Evolutionary conservation across 306 rosid species (phyloP), one percentile per base, ranked within the genome.

Genomic region (Abrus pulchellus): DNA sequence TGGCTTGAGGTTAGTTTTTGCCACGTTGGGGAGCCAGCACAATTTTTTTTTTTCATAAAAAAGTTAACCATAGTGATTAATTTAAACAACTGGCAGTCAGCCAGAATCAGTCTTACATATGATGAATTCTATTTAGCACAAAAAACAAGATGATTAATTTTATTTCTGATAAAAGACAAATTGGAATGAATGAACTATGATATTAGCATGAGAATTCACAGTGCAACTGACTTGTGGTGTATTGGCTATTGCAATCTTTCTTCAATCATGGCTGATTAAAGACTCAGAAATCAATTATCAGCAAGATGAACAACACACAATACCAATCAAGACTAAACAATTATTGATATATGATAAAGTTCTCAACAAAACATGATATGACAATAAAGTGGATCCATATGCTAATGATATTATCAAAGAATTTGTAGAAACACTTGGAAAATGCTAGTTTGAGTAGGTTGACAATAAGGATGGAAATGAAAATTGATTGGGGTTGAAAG

Each of bases 211-310:
- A 61, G 63, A 57, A 76, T 75, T 67, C 48, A 53, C 48, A 64
- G 80, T 56, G 72, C 73, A 81, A 57, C 74, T 59, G 73, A 52
- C 61, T 36, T 55, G 34, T 33, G 67, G 43, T 36, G n/a, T 33
- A 50, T 57, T 40, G 29, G 44, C 53, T 44, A 36, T 45, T 5
- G 55, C 36, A 13, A 84, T 56, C 45, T 71, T 72, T 71, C 65
- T 43, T 66, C 71, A 50, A 74, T 5, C 64, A 72, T 48, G 45
- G 44, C 4, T 33, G 30, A 50, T 10, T n/a, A 82, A 48, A 52
- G 57, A 61, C 76, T 40, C 32, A 65, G 61, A 62, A 63, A 72
- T 56, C 73, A 76, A 81, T 55, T 76, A 81, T 72, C 43, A 72
- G 48, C 71, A 75, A 57, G 71, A 78, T 43, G 38, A 77, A 60